Evolutionary conservation across 192 early-diverging fungal species (phyloP).

Genomic region (Coemansia pectinata): DNA sequence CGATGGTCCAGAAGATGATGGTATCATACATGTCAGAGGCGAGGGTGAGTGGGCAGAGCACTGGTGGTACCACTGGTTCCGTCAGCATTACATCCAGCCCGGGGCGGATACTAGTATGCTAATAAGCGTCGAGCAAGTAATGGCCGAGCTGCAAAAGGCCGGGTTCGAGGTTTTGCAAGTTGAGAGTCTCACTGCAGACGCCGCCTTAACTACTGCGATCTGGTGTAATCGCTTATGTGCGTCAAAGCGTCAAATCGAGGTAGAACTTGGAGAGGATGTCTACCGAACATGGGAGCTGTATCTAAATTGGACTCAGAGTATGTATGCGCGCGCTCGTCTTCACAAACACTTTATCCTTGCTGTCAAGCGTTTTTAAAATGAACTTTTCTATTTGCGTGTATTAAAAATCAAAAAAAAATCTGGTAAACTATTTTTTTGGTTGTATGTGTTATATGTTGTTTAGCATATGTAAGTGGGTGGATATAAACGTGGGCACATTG

Average conservation of each 20-base stretch:
- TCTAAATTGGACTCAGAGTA: slow-evolving; percentile 54
- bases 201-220: slow-evolving; percentile 38
- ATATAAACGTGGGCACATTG: neutral
- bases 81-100: slow-evolving; percentile 45
- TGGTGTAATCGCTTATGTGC: slow-evolving; percentile 47
- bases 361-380: slow-evolving; percentile 30
- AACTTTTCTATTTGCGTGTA: neutral
- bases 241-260: slow-evolving; percentile 49
- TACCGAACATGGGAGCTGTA: slow-evolving; percentile 56
- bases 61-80: slow-evolving; percentile 58
- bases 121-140: slow-evolving; percentile 39
- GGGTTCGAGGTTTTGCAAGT: slow-evolving; percentile 52
- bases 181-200: slow-evolving; percentile 52
- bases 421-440: neutral
- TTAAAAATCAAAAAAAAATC: neutral
- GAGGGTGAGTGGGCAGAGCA: slow-evolving; percentile 47
- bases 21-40: neutral
- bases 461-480: neutral
- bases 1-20: neutral
- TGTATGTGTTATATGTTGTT: neutral
- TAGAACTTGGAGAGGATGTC: slow-evolving; percentile 39
- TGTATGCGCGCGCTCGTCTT: slow-evolving; percentile 45
- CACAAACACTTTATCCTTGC: slow-evolving; percentile 52
- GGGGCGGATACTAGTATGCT: slow-evolving; percentile 50
- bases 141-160: slow-evolving; percentile 46